Base-by-base conservation (phyloP, 129 eudicot species). In the Sambucus nigra region DNA sequence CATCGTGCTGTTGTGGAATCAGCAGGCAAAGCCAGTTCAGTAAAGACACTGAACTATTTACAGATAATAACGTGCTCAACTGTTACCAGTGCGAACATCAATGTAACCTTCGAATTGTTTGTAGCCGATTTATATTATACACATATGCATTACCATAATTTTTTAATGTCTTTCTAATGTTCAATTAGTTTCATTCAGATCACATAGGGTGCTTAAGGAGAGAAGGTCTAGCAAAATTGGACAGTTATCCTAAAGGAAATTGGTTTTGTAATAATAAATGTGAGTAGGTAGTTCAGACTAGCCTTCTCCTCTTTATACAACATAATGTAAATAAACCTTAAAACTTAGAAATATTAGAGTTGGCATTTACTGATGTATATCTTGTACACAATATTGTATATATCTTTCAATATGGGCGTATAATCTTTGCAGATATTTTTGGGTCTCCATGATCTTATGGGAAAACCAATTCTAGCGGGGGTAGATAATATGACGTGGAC, bases 1-100 rank as follows among this genome's bases (percentile, higher is more conserved):
- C 87, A 6, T 85, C 95, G 17, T 91, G 99, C 69, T 82, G 94
- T 76, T 91, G 99, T 60, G 53, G 70, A 57, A 76, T 85, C 55
- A 85, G 99, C 70, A 74, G 80, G 65, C 35, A 25, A 62, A 69
- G 77, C 57, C 13, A 61, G 53, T 61, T 47, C 60, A 66, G 51
- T 50, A 49, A 17, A 29, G 33, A 56, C 51, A 35, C 38, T 32
- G 83, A 67, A 50, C 52, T 24, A 29, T 38, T 23, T 39, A 54
- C 27, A 7, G 78, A 76, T 32, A 22, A 51, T 33, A 53, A 68
- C 31, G 22, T 66, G 59, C 63, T 72, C 47, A 69, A 55, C 32
- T 91, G 99, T 69, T 27, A 63, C 54, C 99, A 86, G 63, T 91
- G 99, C 54, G 89, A 77, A 62, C 77, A 15, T n/a, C 65, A 33